Base-by-base conservation (phyloP, 2,329 filamentous ascomycete genomes). In the Talaromyces atroroseus region DNA sequence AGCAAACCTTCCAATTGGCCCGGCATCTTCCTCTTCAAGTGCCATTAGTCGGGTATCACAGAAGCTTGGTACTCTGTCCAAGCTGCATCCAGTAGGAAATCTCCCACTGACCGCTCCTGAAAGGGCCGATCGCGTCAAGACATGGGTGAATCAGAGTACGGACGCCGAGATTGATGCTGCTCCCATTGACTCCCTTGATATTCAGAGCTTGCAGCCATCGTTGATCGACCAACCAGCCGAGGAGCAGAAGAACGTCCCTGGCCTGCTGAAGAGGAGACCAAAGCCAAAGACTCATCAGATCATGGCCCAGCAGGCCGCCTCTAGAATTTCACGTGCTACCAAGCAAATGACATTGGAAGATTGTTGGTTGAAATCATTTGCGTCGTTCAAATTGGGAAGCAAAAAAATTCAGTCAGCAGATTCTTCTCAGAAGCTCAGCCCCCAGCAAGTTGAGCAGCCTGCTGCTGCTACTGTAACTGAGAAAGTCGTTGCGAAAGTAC, bases 261-360 rank as follows among this genome's bases (percentile, higher is more conserved):
- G 56, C 1, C 4, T 58, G 1, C 23, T 58, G 38, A 50, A 16
- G 21, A 23, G 56, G 24, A n/a, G 24, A n/a, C 38, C 38, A 10
- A 20, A 14, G 2, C 50, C 46, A 49, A 51, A 63, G 26, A 65
- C 67, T 49, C 62, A 66, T 47, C 61, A 52, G 10, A 68, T 61
- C 11, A 72, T 72, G 70, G 57, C 50, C n/a, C 70, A 72, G 18
- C 65, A 64, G 55, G 49, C 64, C 8, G 53, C 60, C 4, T 66
- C 66, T 45, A 53, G 56, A 16, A 57, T 54, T 20, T 56, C 52
- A 14, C 59, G 61, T 29, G 62, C 63, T 0, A 64, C 64, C 56
- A 66, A 59, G 48, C 64, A 69, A 49, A 61, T 63, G 8, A 68
- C 64, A 0, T 54, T 71, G 8, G 65, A 66, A 48, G 66, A 68